Evolutionary conservation across 1,139 yeast species (phyloP).

Genomic region (Suhomyces terraborum): DNA sequence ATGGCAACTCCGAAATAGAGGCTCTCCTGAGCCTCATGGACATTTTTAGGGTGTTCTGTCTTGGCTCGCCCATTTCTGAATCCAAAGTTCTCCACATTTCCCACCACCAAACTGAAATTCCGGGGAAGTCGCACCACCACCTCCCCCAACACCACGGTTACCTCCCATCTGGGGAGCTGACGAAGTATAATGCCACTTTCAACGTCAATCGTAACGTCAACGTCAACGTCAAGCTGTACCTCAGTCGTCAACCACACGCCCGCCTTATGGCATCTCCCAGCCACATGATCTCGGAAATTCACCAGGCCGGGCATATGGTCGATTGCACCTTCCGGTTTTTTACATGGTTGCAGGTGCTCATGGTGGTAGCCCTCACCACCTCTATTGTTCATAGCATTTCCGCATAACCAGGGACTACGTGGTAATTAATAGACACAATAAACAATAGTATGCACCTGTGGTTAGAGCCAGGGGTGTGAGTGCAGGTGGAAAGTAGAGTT

Average conservation of each 20-base stretch:
- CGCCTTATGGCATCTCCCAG: background rate
- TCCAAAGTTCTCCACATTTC: no score
- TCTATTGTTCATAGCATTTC: slow-evolving; percentile 1
- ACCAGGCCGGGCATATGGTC: background rate
- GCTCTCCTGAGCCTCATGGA: no score
- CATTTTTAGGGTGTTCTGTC: no score
- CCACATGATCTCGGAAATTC: background rate
- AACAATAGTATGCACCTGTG: background rate
- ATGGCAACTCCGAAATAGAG: no score
- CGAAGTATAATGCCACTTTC: background rate
- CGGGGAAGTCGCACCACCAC: no score
- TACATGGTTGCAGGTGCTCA: slow-evolving; percentile 5
- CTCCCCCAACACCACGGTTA: no score
- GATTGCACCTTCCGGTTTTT: background rate
- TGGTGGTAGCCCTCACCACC: slow-evolving; percentile 1
- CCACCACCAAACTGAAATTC: no score
- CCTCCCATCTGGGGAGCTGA: no score
- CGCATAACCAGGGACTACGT: background rate
- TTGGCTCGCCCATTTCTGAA: no score
- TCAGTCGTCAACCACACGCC: no score
- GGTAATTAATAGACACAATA: background rate
- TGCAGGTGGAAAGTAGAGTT: no score
- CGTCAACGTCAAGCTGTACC: background rate
- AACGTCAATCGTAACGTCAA: background rate
- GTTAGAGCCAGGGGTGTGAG: no score